Conservation (phyloP, 495 filamentous ascomycete genomes). For the Tuber melanosporum region DNA sequence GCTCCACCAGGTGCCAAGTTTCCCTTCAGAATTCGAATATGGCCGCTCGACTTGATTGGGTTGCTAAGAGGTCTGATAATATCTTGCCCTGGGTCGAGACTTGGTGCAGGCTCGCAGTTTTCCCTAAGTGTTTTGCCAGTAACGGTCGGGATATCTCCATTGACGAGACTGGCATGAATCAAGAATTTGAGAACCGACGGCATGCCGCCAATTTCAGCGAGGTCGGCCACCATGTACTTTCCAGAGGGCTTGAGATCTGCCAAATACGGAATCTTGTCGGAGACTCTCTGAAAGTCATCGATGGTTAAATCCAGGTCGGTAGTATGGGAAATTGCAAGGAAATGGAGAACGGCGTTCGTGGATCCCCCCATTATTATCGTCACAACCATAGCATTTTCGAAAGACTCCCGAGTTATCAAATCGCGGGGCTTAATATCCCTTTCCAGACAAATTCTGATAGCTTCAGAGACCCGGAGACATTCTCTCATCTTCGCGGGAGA, state of each 20-base stretch:
- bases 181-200: slow-evolving; percentile 89
- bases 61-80: slow-evolving; percentile 75
- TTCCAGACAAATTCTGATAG: slow-evolving; percentile 80
- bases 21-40: slow-evolving; percentile 81
- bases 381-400: slow-evolving; percentile 88
- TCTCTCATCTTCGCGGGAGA: slow-evolving; percentile 89
- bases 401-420: slow-evolving; percentile 73
- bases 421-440: slow-evolving; percentile 79
- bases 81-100: slow-evolving; percentile 68
- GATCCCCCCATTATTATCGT: slow-evolving; percentile 88
- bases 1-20: slow-evolving; percentile 89
- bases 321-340: slow-evolving; percentile 88
- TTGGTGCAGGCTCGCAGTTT: slow-evolving; percentile 77
- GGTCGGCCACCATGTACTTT: slow-evolving; percentile 85
- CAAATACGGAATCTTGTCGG: slow-evolving; percentile 83
- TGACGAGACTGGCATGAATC: slow-evolving; percentile 70
- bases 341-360: slow-evolving; percentile 90
- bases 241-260: slow-evolving; percentile 88
- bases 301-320: slow-evolving; percentile 76
- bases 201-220: slow-evolving; percentile 89
- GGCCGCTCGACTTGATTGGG: slow-evolving; percentile 83
- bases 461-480: slow-evolving; percentile 77
- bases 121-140: slow-evolving; percentile 85
- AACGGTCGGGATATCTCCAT: slow-evolving; percentile 81
- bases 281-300: slow-evolving; percentile 82